Base-by-base conservation (phyloP, 2,329 filamentous ascomycete species). In the Monosporascus cannonballus region DNA sequence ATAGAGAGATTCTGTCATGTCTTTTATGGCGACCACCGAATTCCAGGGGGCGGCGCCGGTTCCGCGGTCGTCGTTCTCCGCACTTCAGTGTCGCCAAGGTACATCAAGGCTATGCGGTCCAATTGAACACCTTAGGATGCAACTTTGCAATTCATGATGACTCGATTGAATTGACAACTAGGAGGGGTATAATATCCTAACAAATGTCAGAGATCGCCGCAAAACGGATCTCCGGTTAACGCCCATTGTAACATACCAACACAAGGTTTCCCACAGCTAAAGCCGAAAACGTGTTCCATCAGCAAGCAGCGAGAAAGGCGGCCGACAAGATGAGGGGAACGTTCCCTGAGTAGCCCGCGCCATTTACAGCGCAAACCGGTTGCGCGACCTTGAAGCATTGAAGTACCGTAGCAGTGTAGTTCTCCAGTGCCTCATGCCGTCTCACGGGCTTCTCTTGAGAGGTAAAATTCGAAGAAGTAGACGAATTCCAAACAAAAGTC, bases 31-130 rank as follows among this genome's bases (percentile, higher is more conserved):
- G 76, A 81, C 79, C 81, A 87, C 20, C 74, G 67, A 49, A 88
- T 86, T 2, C 84, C 84, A 54, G 73, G 72, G 1, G 65, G 52
- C 25, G 44, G 56, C 0, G 80, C 86, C 3, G 85, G 85, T 64
- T 88, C 85, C 4, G 84, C 83, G 3, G 85, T 88, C 15, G 82
- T 86, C 4, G 84, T 86, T 17, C 85, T 74, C 67, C 83, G 87
- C 1, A 88, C 74, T 65, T 88, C 85, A 14, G 77, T 78, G 61
- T 86, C 82, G 24, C 78, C 79, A 41, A 88, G 74, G 53, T 80
- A 87, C 73, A 88, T 79, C 8, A 83, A 63, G 4, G 77, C 84
- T 9, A 88, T 69, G 36, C 84, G 73, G 61, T 88, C 85, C 64
- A 79, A 87, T 57, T 88, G 85, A 8, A 76, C 75, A 5, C 85